Evolutionary conservation across 805 yeast species (phyloP).

Genomic region (Metschnikowia corniflorae): DNA sequence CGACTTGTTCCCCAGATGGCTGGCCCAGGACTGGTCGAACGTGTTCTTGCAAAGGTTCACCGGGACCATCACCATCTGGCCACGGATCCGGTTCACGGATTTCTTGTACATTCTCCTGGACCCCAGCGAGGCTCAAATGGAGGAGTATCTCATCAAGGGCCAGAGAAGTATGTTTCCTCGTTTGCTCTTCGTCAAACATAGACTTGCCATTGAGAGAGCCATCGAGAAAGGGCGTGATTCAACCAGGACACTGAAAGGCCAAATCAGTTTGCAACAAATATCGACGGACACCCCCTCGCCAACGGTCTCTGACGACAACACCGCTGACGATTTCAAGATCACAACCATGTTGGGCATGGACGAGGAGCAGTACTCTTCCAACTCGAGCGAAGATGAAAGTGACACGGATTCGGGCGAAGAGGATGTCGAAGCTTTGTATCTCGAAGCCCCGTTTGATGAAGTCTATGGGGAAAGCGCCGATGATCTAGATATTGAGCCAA

Average conservation of each 20-base stretch:
- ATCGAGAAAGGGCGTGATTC: conserved; percentile 49
- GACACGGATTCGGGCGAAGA: neutral
- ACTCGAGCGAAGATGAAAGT: conserved; percentile 8
- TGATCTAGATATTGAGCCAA: conserved; percentile 4
- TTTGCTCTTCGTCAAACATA: conserved; percentile 58
- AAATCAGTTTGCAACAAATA: neutral
- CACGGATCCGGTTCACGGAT: conserved; percentile 56
- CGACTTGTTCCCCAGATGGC: conserved; percentile 62
- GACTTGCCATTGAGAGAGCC: conserved; percentile 61
- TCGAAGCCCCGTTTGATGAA: conserved; percentile 1
- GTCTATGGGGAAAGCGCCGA: conserved; percentile 4
- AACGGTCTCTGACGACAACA: conserved; percentile 11
- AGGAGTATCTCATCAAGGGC: conserved; percentile 55
- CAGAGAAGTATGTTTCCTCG: conserved; percentile 66
- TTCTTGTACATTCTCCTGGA: conserved; percentile 63
- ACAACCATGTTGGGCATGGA: conserved; percentile 4
- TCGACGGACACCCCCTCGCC: conserved; percentile 9
- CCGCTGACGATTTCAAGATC: conserved; percentile 7
- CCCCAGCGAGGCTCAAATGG: conserved; percentile 58
- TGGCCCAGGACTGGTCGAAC: conserved; percentile 79
- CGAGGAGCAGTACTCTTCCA: conserved; percentile 11
- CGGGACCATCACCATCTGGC: conserved; percentile 77
- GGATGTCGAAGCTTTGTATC: neutral
- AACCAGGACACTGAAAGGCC: conserved; percentile 1
- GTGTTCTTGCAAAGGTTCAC: conserved; percentile 71